phyloP scores from a whole-genome alignment of 371 early-diverging fungal species.

The Zancudomyces culisetae region DNA sequence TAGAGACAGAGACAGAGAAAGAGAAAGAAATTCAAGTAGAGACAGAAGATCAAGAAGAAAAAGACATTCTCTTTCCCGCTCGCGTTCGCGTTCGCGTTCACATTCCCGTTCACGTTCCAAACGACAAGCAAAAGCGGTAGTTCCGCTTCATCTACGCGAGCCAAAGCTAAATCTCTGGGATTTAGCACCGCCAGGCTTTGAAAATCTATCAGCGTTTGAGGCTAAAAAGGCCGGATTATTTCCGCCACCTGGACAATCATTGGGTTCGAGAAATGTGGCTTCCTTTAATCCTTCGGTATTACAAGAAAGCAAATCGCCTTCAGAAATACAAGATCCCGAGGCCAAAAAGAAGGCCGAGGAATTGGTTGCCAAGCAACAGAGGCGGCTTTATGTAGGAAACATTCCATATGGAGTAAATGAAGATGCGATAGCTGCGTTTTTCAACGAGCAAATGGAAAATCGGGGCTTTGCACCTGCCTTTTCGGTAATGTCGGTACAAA shows the following conservation, averaged over 20 bases:
- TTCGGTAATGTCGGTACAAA: slow-evolving; percentile 58
- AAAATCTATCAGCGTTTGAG: slow-evolving; percentile 66
- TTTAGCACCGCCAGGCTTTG: slow-evolving; percentile 78
- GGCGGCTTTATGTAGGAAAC: slow-evolving; percentile 81
- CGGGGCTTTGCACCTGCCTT: slow-evolving; percentile 35
- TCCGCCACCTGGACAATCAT: slow-evolving; percentile 74
- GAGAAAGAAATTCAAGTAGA: not conserved
- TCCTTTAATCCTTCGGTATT: slow-evolving; percentile 31
- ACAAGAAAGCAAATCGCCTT: slow-evolving; percentile 20
- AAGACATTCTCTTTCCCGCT: not conserved
- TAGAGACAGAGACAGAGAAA: not conserved
- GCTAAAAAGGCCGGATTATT: slow-evolving; percentile 85
- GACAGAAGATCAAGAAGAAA: not conserved
- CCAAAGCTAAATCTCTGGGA: slow-evolving; percentile 85
- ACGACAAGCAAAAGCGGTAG: slow-evolving; percentile 22
- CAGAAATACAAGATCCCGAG: slow-evolving; percentile 24
- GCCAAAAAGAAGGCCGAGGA: slow-evolving; percentile 23
- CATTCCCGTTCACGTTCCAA: slow-evolving; percentile 3
- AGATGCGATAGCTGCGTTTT: slow-evolving; percentile 57
- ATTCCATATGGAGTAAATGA: slow-evolving; percentile 68
- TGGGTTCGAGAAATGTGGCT: slow-evolving; percentile 36
- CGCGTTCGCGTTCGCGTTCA: not conserved
- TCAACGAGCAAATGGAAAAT: slow-evolving; percentile 66
- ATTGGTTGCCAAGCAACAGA: slow-evolving; percentile 40
- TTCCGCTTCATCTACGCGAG: slow-evolving; percentile 59